Base-by-base conservation (phyloP, 2,329 filamentous ascomycete species). In the Pyricularia sp. region DNA sequence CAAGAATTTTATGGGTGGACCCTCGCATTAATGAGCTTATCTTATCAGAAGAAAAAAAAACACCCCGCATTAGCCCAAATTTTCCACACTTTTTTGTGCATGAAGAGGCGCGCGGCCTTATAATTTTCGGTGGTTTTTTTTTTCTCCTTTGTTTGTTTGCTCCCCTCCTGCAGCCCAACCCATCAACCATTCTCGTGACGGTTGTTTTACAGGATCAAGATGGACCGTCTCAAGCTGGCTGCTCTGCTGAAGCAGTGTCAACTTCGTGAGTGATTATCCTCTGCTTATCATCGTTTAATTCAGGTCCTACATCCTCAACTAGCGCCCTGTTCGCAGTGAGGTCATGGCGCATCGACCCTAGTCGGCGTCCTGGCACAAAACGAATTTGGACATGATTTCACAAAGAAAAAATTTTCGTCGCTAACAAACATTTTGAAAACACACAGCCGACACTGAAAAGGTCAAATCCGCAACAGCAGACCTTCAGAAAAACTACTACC, bases 401-500 rank as follows among this genome's bases (percentile, higher is more conserved):
- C 68, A 6, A 23, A 55, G 26, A 42, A 63, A 63, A 26, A 28
- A 9, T 63, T 63, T 63, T 28, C 63, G 12, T 71, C 70, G 71
- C 79, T 84, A 73, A 82, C 78, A 6, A 65, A 5, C 71, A 64
- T 71, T 71, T 64, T 74, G 30, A 70, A 55, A 71, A 69, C 50
- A 72, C 71, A 55, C 76, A 97, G 93, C 95, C 77, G 90, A 97
- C 81, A 97, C 93, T 73, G 89, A 92, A 74, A 89, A 90, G 81
- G 90, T 97, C 80, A 96, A 97, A 86, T 88, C 91, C 73, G 93
- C 94, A 72, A 99, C 94, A 23, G 88, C 91, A 70, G 89, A 93
- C 75, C 88, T 98, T 70, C 94, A 97, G 81, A 95, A 96, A 81
- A 92, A 92, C 81, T 98, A 92, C 85, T 98, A 97, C 84, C 90